Base-by-base conservation (phyloP, 2,329 filamentous ascomycete species). In the Penicillium vulpinum region DNA sequence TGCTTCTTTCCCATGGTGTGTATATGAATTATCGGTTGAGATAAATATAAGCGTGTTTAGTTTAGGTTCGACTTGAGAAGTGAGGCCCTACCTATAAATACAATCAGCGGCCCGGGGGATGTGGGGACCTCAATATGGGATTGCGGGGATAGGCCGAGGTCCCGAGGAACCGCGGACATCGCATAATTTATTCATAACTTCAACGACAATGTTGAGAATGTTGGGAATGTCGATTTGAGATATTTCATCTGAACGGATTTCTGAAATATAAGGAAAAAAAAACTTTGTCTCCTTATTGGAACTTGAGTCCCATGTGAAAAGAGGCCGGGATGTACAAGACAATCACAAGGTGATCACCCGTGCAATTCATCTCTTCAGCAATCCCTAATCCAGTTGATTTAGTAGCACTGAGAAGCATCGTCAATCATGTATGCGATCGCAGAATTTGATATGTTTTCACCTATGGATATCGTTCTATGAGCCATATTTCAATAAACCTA, bases 1-100 rank as follows among this genome's bases (percentile, higher is more conserved):
- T 74, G 65, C 64, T 82, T 81, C 65, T 80, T 78, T 62, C 75
- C 78, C 81, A 84, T 84, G 59, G 50, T 80, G 70, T 44, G 41
- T 33, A 44, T 58, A 45, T 43, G 81, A 24, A 39, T 39, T 36
- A 38, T 28, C 5, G 51, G 24, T 51, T 52, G 24, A 36, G 31
- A 26, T 35, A 40, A 16, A 18, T 21, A 35, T 40, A 47, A 45
- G 40, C 39, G 4, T n/a, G 21, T 22, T 46, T 26, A 15, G 13
- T 18, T 8, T 22, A 28, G 28, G 22, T 36, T 47, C 15, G 5
- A 21, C 28, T 33, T 3, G 10, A 24, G 47, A 47, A 35, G 28
- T 6, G 21, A 16, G 48, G 8, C 1, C 35, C 16, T 47, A 57
- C 35, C 16, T 47, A 57, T 57, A 57, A 47, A 54, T 43, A 41